Conservation (phyloP, 352 stramenopile species). For the Phytophthora parvispora region DNA sequence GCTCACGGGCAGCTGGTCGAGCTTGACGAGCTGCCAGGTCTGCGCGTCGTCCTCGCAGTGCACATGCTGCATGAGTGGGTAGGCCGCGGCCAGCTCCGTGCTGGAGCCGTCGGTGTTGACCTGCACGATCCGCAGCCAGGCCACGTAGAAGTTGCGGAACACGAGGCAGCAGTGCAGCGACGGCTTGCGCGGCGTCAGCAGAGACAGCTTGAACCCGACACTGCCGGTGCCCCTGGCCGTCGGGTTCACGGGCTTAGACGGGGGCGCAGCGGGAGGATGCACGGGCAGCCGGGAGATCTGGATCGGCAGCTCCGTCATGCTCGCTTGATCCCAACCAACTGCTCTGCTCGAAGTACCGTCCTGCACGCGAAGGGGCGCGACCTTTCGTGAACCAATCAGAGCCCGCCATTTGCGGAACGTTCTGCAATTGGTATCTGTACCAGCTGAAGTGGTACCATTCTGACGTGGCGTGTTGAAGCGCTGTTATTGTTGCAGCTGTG, state of each 20-base stretch:
- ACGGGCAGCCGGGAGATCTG: conserved; percentile 25
- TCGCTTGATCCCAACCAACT: not conserved
- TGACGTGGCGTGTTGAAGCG: conserved; percentile 5
- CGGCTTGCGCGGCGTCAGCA: conserved; percentile 28
- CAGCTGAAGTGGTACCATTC: conserved; percentile 10
- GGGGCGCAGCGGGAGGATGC: not conserved
- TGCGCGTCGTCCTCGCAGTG: conserved; percentile 80
- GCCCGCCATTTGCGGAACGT: conserved; percentile 9
- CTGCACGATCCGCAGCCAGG: conserved; percentile 63
- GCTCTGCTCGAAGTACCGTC: conserved; percentile 5
- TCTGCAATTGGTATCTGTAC: conserved; percentile 8
- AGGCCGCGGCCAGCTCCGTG: conserved; percentile 46
- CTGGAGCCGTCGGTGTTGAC: conserved; percentile 52
- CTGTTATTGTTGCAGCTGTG: no score
- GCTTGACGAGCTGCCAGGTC: conserved; percentile 69
- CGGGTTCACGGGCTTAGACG: not conserved
- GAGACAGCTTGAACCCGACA: conserved; percentile 50
- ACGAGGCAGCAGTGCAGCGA: conserved; percentile 41
- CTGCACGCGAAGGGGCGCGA: conserved; percentile 23
- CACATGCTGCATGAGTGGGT: conserved; percentile 64
- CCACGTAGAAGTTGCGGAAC: conserved; percentile 82
- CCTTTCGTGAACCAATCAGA: conserved; percentile 37
- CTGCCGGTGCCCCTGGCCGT: conserved; percentile 41
- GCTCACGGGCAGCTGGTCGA: conserved; percentile 52
- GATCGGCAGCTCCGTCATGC: conserved; percentile 38